These are phyloP conservation scores for Teunomyces gatunensis DNA, from an alignment of 805 yeast genomes.

Conservation along the genomic window DNA sequence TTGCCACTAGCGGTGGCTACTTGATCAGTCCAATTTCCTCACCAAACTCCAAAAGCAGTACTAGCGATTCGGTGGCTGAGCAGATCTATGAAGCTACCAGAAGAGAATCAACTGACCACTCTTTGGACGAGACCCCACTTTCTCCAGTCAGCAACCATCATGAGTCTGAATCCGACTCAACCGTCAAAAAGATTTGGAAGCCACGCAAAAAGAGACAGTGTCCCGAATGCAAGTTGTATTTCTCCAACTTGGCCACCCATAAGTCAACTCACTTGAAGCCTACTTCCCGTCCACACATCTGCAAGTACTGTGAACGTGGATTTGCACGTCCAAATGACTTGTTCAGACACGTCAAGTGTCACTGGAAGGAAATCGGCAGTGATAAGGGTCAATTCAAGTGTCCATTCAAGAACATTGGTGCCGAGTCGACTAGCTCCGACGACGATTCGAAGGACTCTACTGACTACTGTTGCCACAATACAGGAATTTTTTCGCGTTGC, in stretches of 20 bases:
- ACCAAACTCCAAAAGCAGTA: constrained; percentile 11
- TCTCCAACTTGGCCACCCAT: constrained; percentile 81
- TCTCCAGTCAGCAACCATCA: constrained; percentile 1
- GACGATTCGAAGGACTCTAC: constrained; percentile 9
- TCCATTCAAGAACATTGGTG: constrained; percentile 54
- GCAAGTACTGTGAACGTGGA: constrained; percentile 77
- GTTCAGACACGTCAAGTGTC: constrained; percentile 81
- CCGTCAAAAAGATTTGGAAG: constrained; percentile 25
- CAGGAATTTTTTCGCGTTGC: constrained; percentile 84
- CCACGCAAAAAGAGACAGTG: constrained; percentile 70
- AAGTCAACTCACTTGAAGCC: constrained; percentile 74
- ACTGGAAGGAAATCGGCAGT: constrained; percentile 70
- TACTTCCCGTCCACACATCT: constrained; percentile 71
- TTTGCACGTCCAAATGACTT: constrained; percentile 87
- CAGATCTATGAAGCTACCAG: constrained; percentile 1
- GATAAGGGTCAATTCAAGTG: constrained; percentile 73
- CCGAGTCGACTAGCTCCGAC: constrained; percentile 10
- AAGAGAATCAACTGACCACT: neutral
- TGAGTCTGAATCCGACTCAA: constrained; percentile 2
- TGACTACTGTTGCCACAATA: constrained; percentile 63
- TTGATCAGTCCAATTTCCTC: constrained; percentile 15
- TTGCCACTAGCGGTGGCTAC: constrained; percentile 2
- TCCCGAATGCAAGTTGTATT: constrained; percentile 63
- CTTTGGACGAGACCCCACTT: neutral
- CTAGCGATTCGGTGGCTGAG: constrained; percentile 2